Evolutionary conservation across 345 rosid genomes (phyloP), one percentile per base, ranked within the genome.

Genomic region (Eucalyptus pauciflora): DNA sequence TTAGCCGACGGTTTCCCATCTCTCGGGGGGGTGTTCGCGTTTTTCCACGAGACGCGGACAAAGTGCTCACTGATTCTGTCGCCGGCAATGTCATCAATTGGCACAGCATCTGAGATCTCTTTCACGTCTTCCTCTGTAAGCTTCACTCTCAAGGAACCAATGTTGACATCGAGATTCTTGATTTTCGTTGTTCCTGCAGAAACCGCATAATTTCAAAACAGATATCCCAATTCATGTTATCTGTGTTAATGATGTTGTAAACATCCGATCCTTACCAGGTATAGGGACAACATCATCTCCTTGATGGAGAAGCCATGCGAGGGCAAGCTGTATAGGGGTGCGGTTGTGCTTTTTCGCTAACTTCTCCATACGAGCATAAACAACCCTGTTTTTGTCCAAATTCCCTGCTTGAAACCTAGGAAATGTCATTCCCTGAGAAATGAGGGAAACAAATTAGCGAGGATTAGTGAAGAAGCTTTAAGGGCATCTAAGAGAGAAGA

Each of bases 221-320:
- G 37, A 64, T 13, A 29, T 64, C 71, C 71, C 33, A 64, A 7
- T 29, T 64, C 33, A 64, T 64, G 37, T 64, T 18, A 29, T 64
- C 18, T n/a, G n/a, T 29, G 17, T 64, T 6, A 29, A 64, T n/a
- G 37, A 29, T 29, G 4, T 64, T 37, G 7, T 13, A 29, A n/a
- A 64, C 7, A 18, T 29, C 13, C 27, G 29, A 27, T 85, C 76
- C 92, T 90, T 71, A 92, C 94, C 92, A 41, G 95, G 94, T 86
- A 92, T 92, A 5, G 94, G 94, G 3, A 81, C 92, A n/a, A 94
- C 91, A 86, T 93, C 93, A 50, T 91, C 90, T 18, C 94, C 93
- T 87, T 91, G 94, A 45, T 91, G 91, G 50, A 92, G 93, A 86
- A 93, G 60, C 94, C 95, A 92, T 1, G 93, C 90, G 50, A 94